phyloP scores from a whole-genome alignment of 768 basidiomycete species.

The Butyriboletus loyo region DNA sequence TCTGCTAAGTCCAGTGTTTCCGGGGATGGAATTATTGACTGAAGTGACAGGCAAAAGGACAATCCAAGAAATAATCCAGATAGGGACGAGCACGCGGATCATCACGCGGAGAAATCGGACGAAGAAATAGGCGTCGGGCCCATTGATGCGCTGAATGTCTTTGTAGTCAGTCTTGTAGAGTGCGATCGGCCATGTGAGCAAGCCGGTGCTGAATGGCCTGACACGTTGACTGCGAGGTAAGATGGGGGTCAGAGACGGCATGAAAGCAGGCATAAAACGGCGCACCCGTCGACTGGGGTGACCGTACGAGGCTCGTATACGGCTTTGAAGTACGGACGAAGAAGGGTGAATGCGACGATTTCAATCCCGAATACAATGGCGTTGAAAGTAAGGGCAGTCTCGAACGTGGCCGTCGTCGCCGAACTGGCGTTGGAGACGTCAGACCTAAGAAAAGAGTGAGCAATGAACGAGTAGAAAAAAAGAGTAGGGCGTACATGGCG shows the following conservation, averaged over 20 bases:
- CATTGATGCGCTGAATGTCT: slow-evolving; percentile 65
- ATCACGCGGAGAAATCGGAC: slow-evolving; percentile 88
- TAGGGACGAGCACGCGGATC: slow-evolving; percentile 76
- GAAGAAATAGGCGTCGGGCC: slow-evolving; percentile 91
- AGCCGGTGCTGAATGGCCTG: slow-evolving; percentile 44
- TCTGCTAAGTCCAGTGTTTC: slow-evolving; percentile 55
- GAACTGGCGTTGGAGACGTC: slow-evolving; percentile 40
- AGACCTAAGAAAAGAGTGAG: slow-evolving; percentile 33
- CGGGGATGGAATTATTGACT: slow-evolving; percentile 45
- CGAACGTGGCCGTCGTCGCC: slow-evolving; percentile 75
- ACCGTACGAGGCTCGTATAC: slow-evolving; percentile 90
- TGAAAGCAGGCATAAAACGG: not conserved
- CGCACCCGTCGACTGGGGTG: slow-evolving; percentile 45
- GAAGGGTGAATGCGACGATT: slow-evolving; percentile 72
- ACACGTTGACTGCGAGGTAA: slow-evolving; percentile 50
- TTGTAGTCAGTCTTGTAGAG: slow-evolving; percentile 61
- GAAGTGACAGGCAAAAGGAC: slow-evolving; percentile 76
- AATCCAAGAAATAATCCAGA: slow-evolving; percentile 88
- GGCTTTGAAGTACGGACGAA: slow-evolving; percentile 80
- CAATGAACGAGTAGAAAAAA: not conserved
- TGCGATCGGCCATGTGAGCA: slow-evolving; percentile 65
- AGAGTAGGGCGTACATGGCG: slow-evolving; percentile 19
- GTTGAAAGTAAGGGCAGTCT: slow-evolving; percentile 86
- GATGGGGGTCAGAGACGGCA: not conserved
- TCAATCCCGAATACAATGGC: slow-evolving; percentile 67